phyloP scores from a whole-genome alignment of 176 grass and related monocot genomes.

The Lolium multiflorum region DNA sequence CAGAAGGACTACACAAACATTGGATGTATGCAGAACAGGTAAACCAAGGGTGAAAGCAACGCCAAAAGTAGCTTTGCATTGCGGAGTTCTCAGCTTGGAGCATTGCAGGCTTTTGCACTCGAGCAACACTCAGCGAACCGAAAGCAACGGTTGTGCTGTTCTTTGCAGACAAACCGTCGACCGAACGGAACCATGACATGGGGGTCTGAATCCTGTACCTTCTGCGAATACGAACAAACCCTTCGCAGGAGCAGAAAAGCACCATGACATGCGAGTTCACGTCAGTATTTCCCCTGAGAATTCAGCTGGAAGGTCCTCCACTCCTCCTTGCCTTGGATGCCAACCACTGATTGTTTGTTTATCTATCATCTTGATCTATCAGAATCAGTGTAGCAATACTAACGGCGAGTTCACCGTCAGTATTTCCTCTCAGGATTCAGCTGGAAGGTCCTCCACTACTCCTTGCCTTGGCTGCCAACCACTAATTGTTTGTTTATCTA shows the following conservation, averaged over 20 bases:
- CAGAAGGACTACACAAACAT: not conserved
- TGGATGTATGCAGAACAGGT: not conserved
- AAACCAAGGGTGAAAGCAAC: constrained; percentile 34
- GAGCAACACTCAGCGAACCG: not conserved
- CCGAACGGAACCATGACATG: not conserved
- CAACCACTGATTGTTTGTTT: not conserved
- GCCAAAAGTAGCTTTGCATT: constrained; percentile 18
- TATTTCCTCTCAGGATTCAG: constrained; percentile 11
- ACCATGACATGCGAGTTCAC: not conserved
- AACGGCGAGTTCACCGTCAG: not conserved
- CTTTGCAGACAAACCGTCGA: constrained; percentile 1
- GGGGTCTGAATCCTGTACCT: constrained; percentile 30
- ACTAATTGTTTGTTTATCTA: not conserved
- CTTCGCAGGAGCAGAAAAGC: not conserved
- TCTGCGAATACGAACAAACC: not conserved
- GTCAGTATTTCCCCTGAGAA: constrained; percentile 10
- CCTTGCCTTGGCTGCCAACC: constrained; percentile 5
- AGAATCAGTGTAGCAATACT: not conserved
- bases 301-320: constrained; percentile 9
- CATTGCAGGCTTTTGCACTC: constrained; percentile 18
- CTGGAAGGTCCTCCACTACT: constrained; percentile 7
- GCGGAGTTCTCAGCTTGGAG: constrained; percentile 5
- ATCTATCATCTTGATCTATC: not conserved
- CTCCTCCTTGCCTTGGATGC: constrained; percentile 8
- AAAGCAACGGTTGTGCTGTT: constrained; percentile 38